Evolutionary conservation across 768 basidiomycete species (phyloP).

Genomic region (Coprinellus aureogranulatus): DNA sequence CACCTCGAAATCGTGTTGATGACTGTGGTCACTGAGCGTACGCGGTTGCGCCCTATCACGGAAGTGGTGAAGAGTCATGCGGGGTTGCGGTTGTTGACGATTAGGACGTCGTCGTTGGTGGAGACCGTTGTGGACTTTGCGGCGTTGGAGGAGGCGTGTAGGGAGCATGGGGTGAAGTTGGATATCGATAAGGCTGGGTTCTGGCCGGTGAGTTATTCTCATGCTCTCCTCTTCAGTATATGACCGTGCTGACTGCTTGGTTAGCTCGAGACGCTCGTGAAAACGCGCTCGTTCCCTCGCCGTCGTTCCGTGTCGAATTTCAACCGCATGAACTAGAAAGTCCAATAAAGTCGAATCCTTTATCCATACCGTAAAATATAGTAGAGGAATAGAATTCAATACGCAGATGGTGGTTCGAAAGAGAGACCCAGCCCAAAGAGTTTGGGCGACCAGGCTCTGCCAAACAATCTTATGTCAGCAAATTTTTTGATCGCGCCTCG

Average conservation of each 20-base stretch:
- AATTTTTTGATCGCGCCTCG: conserved; percentile 3
- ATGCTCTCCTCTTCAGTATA: background rate
- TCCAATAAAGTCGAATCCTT: no score
- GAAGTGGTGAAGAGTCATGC: background rate
- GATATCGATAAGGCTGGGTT: background rate
- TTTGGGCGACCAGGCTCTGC: background rate
- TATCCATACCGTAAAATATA: background rate
- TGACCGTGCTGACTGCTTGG: background rate
- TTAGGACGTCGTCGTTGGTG: no score
- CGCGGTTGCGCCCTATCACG: background rate
- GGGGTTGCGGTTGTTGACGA: background rate
- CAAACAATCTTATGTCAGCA: conserved; percentile 1
- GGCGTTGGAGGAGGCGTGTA: background rate
- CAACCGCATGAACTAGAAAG: background rate
- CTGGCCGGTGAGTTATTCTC: background rate
- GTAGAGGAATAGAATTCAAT: background rate
- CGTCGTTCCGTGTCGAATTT: background rate
- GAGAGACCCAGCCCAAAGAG: background rate
- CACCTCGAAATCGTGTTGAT: conserved; percentile 24
- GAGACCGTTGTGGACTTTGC: background rate
- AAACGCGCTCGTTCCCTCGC: background rate
- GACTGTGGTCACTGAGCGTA: background rate
- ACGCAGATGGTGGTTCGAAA: background rate
- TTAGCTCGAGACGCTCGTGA: background rate
- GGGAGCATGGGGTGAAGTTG: background rate